These are phyloP conservation scores for Kodamaea suecica DNA, from an alignment of 1,139 yeast genomes.

Conservation along the genomic window DNA sequence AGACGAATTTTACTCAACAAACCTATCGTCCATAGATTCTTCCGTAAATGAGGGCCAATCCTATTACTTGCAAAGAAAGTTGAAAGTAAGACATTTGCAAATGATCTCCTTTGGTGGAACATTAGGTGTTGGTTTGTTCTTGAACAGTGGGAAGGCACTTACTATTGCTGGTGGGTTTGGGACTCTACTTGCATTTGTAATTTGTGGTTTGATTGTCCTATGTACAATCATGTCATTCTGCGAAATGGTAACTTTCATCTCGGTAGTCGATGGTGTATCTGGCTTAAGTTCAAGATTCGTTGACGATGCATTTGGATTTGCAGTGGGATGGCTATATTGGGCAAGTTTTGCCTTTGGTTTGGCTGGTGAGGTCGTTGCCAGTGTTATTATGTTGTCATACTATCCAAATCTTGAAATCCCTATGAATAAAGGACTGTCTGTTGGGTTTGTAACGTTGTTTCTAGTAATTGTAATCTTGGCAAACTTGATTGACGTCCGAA, in stretches of 20 bases:
- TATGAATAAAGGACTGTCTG: conserved; percentile 43
- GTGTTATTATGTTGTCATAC: conserved; percentile 69
- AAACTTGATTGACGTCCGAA: conserved; percentile 64
- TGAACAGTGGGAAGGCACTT: conserved; percentile 76
- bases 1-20: conserved; percentile 7
- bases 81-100: conserved; percentile 69
- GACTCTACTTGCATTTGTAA: conserved; percentile 62
- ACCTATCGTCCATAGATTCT: conserved; percentile 8
- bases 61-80: conserved; percentile 45
- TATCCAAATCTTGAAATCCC: conserved; percentile 54
- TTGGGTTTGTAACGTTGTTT: conserved; percentile 68
- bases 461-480: conserved; percentile 44
- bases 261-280: conserved; percentile 76
- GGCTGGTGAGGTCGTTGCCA: conserved; percentile 80
- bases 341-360: conserved; percentile 68
- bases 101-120: conserved; percentile 85
- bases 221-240: conserved; percentile 75
- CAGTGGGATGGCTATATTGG: conserved; percentile 79
- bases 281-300: conserved; percentile 76
- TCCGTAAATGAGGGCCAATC: conserved; percentile 6
- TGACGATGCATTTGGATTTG: conserved; percentile 83
- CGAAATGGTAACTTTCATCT: conserved; percentile 82
- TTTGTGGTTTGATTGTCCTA: conserved; percentile 66
- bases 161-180: conserved; percentile 84
- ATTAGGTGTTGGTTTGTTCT: conserved; percentile 74